phyloP scores from a whole-genome alignment of 208 protist genomes.

The Blastocrithidia nonstop region DNA sequence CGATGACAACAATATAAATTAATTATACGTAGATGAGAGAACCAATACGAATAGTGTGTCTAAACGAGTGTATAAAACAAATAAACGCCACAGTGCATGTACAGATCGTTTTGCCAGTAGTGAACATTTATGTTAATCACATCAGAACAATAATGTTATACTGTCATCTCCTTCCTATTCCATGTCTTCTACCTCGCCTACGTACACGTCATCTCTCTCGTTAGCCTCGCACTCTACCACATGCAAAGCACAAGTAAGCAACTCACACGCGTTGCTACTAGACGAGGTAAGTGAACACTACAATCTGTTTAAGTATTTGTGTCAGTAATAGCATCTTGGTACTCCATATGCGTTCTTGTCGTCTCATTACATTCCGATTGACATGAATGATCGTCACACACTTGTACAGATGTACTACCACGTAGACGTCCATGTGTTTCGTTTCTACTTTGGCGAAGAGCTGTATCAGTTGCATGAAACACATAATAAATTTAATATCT shows the following conservation, averaged over 20 bases:
- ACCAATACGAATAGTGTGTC: neutral
- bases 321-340: constrained; percentile 21
- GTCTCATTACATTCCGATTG: constrained; percentile 49
- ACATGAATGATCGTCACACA: constrained; percentile 29
- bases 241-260: too few relatives aligned
- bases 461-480: too few relatives aligned
- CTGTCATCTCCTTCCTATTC: too few relatives aligned
- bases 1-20: neutral
- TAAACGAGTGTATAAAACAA: neutral
- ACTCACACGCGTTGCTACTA: constrained; percentile 17
- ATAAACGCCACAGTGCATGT: neutral
- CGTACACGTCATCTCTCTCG: too few relatives aligned
- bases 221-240: too few relatives aligned
- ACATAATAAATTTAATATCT: too few relatives aligned
- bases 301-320: constrained; percentile 44
- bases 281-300: constrained; percentile 70
- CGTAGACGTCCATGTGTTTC: constrained; percentile 39
- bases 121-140: too few relatives aligned
- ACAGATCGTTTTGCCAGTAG: too few relatives aligned
- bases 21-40: neutral
- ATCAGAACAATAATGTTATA: too few relatives aligned
- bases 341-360: constrained; percentile 72
- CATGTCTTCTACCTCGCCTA: too few relatives aligned
- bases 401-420: constrained; percentile 69
- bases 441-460: constrained; percentile 53